Base-by-base conservation (phyloP, 176 grass and related monocot genomes). In the Coix lacrymajobi region DNA sequence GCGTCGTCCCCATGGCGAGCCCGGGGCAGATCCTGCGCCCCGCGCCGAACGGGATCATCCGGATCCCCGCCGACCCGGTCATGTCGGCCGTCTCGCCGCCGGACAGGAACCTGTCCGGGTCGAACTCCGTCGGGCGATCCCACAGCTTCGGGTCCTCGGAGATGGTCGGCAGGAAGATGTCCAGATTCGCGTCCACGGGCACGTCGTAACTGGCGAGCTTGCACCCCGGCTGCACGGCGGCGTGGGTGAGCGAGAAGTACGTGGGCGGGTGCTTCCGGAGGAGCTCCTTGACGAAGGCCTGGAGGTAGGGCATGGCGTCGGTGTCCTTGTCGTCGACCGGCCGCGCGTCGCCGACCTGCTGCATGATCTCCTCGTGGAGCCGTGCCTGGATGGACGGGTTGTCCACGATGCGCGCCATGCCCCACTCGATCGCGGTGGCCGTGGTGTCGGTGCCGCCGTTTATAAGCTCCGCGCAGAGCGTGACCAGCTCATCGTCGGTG, bases 251-350 rank as follows among this genome's bases (percentile, higher is more conserved):
- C 45, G 95, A 83, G 81, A 97, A 97, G 88, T 97, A 91, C 3
- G 95, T 97, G 0, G 95, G 95, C 45, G 95, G 95, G 81, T 97
- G 95, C 88, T 92, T 92, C 20, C 95, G 67, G 24, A 97, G 89
- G n/a, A 97, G 95, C 86, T 97, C 95, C 90, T 97, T 97, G 13
- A 97, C 95, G 80, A 97, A 97, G 24, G 95, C 95, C 92, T 92
- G 92, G 4, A 97, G 75, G 79, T 89, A 97, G 54, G 84, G 88
- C 95, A 97, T 97, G 49, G 28, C 82, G 1, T 97, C 95, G 10
- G 75, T 91, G 85, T 97, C 90, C 73, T 28, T 90, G 80, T 94
- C 95, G 56, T 92, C 95, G 0, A 97, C 88, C 0, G 92, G 78
- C 56, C 92, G 66, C 19, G 69, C 81, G 30, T 91, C 74, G 19